phyloP scores from a whole-genome alignment of 2,329 filamentous ascomycete genomes.

The Xylariaceae sp. region DNA sequence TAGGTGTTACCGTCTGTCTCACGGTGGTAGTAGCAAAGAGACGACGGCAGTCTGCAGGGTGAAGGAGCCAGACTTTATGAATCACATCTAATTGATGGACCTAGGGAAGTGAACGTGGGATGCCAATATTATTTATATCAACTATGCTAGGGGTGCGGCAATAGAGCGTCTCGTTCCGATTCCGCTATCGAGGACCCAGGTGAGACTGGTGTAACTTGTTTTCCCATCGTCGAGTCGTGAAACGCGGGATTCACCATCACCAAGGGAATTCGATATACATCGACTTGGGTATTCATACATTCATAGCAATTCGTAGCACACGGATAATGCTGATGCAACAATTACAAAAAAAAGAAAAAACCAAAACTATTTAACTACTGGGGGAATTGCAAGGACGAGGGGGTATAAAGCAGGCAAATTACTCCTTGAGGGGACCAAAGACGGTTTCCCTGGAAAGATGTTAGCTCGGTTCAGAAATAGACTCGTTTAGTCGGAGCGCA shows the following conservation, averaged over 20 bases:
- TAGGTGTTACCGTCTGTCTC: too few relatives aligned
- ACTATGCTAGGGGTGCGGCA: background rate
- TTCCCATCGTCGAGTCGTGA: background rate
- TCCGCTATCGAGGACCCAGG: background rate
- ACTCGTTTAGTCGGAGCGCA: background rate
- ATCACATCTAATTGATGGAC: too few relatives aligned
- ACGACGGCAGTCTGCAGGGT: too few relatives aligned
- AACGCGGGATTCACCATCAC: constrained; percentile 7
- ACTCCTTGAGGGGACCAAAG: constrained; percentile 35
- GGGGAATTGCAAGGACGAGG: background rate
- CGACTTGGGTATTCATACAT: constrained; percentile 18
- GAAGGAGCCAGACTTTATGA: too few relatives aligned
- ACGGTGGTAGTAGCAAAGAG: too few relatives aligned
- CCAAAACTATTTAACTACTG: constrained; percentile 10
- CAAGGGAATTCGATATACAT: background rate
- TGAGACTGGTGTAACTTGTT: background rate
- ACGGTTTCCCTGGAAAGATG: constrained; percentile 45
- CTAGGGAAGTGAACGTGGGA: background rate
- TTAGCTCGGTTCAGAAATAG: constrained; percentile 7
- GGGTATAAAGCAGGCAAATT: constrained; percentile 23
- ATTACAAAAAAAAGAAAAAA: constrained; percentile 11
- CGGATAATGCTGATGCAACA: constrained; percentile 15
- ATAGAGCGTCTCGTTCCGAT: background rate
- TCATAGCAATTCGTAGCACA: constrained; percentile 18
- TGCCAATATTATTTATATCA: background rate